These are phyloP conservation scores for Jatropha curcas DNA, from an alignment of 345 rosid species.

Conservation along the genomic window DNA sequence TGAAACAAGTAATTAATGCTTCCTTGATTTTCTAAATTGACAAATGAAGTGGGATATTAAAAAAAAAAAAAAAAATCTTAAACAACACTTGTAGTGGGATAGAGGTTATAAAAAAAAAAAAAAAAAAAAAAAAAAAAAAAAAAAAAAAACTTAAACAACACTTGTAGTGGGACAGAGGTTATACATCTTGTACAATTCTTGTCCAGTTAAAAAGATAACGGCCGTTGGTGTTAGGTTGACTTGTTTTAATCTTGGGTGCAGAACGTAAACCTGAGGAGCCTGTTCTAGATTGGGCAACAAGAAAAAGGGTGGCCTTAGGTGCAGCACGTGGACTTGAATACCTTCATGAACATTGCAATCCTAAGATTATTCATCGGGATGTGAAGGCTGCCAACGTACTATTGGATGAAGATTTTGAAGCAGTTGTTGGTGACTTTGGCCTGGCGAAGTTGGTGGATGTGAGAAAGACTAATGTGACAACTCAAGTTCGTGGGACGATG, in stretches of 20 bases:
- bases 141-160: no score
- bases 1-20: no score
- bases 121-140: no score
- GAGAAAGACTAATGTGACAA: slow-evolving; percentile 79
- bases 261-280: slow-evolving; percentile 80
- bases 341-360: slow-evolving; percentile 96
- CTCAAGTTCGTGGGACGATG: slow-evolving; percentile 99
- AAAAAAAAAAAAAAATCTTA: no score
- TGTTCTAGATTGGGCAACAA: slow-evolving; percentile 75
- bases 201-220: neutral
- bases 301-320: slow-evolving; percentile 85
- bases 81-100: no score
- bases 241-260: slow-evolving; percentile 36
- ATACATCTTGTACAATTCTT: neutral
- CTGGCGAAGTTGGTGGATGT: slow-evolving; percentile 95
- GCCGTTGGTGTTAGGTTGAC: neutral
- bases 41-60: no score
- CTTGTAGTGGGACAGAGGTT: no score
- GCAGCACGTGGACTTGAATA: slow-evolving; percentile 96
- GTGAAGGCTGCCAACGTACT: slow-evolving; percentile 97
- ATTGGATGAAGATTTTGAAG: slow-evolving; percentile 92
- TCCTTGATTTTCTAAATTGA: no score
- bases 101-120: no score
- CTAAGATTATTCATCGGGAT: slow-evolving; percentile 94
- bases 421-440: slow-evolving; percentile 97